Conservation (phyloP, 2,329 filamentous ascomycete genomes). For the Beauveria bassiana region DNA sequence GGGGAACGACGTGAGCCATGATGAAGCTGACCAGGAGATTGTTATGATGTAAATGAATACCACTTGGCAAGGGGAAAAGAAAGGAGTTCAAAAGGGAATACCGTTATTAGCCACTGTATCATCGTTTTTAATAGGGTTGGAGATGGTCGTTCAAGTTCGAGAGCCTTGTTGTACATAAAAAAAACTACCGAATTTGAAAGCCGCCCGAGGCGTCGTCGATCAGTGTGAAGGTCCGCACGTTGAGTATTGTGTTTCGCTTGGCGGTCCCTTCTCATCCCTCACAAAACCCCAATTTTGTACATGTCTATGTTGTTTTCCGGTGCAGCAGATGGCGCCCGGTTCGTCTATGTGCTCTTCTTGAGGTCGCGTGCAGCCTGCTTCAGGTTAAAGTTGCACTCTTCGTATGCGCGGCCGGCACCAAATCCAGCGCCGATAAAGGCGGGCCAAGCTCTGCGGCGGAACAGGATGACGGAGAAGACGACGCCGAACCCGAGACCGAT, state of each 20-base stretch:
- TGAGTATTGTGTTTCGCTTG: neutral
- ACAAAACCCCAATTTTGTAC: slow-evolving; percentile 15
- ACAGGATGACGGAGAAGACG: slow-evolving; percentile 95
- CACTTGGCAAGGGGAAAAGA: neutral
- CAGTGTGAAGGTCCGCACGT: neutral
- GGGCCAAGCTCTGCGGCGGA: slow-evolving; percentile 97
- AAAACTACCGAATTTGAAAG: slow-evolving; percentile 10
- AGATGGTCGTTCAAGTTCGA: slow-evolving; percentile 3
- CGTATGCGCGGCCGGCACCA: slow-evolving; percentile 91
- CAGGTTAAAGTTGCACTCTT: slow-evolving; percentile 86
- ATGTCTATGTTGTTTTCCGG: slow-evolving; percentile 18
- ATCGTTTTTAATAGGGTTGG: neutral
- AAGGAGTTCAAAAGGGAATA: slow-evolving; percentile 1
- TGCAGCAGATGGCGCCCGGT: neutral
- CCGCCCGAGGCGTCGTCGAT: neutral
- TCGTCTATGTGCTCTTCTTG: slow-evolving; percentile 38
- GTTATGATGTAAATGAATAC: slow-evolving; percentile 7
- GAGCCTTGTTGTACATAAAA: slow-evolving; percentile 13
- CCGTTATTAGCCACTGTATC: slow-evolving; percentile 1
- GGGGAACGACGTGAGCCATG: neutral
- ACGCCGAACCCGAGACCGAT: slow-evolving; percentile 96
- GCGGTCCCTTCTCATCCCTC: slow-evolving; percentile 1
- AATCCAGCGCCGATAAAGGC: slow-evolving; percentile 88
- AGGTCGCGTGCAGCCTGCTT: slow-evolving; percentile 54
- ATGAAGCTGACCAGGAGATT: slow-evolving; percentile 4